These are phyloP conservation scores for Discostella stelligeroides DNA, from an alignment of 108 stramenopile species.

Conservation along the genomic window DNA sequence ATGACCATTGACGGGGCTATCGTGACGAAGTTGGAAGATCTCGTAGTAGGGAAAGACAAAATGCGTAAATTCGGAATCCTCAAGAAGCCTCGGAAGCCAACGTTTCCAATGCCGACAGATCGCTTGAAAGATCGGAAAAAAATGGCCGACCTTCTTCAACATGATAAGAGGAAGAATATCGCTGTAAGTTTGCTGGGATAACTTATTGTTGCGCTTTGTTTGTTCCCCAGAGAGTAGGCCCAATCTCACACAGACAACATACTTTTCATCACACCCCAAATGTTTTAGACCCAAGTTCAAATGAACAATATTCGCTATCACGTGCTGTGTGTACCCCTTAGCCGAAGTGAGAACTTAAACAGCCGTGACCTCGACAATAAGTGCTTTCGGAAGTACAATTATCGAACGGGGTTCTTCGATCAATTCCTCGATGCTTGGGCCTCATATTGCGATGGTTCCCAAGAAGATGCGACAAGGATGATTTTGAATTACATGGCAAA, in stretches of 20 bases:
- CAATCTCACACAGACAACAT: not conserved
- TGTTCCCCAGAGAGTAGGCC: not conserved
- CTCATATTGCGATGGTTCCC: not conserved
- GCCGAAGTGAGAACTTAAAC: not conserved
- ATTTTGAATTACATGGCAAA: not conserved
- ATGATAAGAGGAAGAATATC: slow-evolving; percentile 18
- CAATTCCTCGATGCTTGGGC: not conserved
- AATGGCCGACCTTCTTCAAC: slow-evolving; percentile 13
- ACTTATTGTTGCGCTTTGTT: too few relatives aligned
- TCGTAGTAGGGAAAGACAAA: slow-evolving; percentile 2
- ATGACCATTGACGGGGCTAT: slow-evolving; percentile 14
- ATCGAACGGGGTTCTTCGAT: not conserved
- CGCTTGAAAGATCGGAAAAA: not conserved
- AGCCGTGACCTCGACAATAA: not conserved
- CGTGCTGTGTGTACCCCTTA: not conserved
- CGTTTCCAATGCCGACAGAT: slow-evolving; percentile 15
- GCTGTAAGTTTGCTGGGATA: not conserved
- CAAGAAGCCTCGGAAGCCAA: slow-evolving; percentile 11
- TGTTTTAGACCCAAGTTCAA: too few relatives aligned
- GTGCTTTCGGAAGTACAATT: not conserved
- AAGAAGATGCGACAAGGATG: not conserved
- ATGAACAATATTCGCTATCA: not conserved
- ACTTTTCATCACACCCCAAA: too few relatives aligned
- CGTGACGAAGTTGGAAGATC: not conserved
- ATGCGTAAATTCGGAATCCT: slow-evolving; percentile 18